Evolutionary conservation across 306 rosid species (phyloP), one percentile per base, ranked within the genome.

Genomic region (Bauhinia variegata): DNA sequence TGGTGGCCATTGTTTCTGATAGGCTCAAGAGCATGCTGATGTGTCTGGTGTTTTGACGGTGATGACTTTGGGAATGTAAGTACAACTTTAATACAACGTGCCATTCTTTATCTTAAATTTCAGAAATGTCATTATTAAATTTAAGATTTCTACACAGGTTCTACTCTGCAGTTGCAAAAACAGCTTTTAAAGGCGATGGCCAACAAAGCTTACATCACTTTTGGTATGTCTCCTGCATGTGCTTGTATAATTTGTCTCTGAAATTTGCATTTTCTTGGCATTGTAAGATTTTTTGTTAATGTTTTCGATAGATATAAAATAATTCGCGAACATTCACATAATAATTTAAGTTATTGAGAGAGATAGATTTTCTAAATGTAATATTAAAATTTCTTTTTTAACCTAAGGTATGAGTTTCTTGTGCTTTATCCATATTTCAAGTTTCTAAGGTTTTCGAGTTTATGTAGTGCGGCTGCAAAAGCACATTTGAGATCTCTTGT

Each of bases 161-260:
- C 78, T 90, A 86, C 73, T 88, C 96, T 68, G 98, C 88, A 1
- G 73, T 87, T 69, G 96, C 87, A 13, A 86, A 67, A 79, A 93
- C 98, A 17, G 96, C 97, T 76, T 93, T 93, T 71, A 93, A 93
- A 91, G 95, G 97, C 52, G 97, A 93, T 73, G 84, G 97, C 62
- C 96, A 93, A 76, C 91, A 86, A 76, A 93, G 93, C 76, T 86
- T 93, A 67, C 98, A 89, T 84, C 88, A 88, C 77, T 93, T 93
- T 83, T 90, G 98, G 98, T 93, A 89, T 67, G 81, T 57, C 43
- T 36, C 69, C 23, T 36, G 50, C 78, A 61, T 52, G 18, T 75
- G 51, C 53, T 41, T 66, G 43, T 71, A 2, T 19, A 23, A 34
- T 34, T 34, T 34, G 38, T 3, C 38, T 48, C 60, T 49, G 42